These are phyloP conservation scores for Dioscorea zingiberensis DNA, from an alignment of 106 monocot genomes.

Conservation along the genomic window DNA sequence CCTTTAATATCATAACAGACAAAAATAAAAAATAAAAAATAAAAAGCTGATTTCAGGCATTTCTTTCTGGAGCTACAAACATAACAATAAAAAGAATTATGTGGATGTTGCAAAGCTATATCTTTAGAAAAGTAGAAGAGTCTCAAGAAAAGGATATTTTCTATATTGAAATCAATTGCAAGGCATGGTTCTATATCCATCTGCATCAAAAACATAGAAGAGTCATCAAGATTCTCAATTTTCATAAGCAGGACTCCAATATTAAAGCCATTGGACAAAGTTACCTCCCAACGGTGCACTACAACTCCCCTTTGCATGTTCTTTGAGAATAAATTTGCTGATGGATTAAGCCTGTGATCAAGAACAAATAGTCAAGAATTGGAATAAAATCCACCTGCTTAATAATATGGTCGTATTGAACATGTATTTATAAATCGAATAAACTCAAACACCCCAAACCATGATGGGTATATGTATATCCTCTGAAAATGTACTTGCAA, in stretches of 20 bases:
- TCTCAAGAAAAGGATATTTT: constrained; percentile 62
- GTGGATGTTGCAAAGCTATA: too few species aligned
- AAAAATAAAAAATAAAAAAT: too few species aligned
- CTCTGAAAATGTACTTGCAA: too few species aligned
- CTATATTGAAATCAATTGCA: constrained; percentile 56
- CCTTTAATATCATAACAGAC: too few species aligned
- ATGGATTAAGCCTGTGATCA: constrained; percentile 49
- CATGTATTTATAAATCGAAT: neutral
- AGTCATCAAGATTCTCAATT: neutral
- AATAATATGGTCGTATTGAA: too few species aligned
- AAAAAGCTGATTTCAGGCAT: too few species aligned
- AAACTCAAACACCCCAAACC: neutral
- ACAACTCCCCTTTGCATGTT: constrained; percentile 53
- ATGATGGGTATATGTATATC: too few species aligned
- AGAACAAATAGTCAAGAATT: neutral
- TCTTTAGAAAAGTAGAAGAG: too few species aligned
- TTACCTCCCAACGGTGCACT: constrained; percentile 84
- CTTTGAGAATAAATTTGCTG: constrained; percentile 50
- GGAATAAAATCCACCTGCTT: neutral
- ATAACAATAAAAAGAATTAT: too few species aligned
- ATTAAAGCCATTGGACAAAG: neutral
- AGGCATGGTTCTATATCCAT: constrained; percentile 80
- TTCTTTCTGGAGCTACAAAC: too few species aligned
- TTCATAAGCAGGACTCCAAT: neutral
- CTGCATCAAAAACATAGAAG: constrained; percentile 31